A percentile compares a stretch with the other conserved stretches of the same genome.
These are phyloP conservation scores for Cupressus sempervirens DNA, from an alignment of 75 land plant species.

Conservation along the genomic window DNA sequence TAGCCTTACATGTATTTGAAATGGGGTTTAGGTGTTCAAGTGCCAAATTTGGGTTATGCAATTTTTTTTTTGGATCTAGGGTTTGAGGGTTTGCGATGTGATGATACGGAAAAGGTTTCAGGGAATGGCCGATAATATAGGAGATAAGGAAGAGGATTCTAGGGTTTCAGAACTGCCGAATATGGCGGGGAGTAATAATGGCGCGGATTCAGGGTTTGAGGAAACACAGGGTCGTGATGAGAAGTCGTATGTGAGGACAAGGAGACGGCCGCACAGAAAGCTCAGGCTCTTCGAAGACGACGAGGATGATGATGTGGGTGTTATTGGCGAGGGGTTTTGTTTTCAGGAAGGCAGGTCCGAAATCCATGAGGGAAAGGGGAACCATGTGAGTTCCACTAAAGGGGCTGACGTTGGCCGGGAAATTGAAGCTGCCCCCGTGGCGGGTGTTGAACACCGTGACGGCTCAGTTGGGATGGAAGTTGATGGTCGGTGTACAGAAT, in stretches of 20 bases:
- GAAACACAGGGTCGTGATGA: background rate
- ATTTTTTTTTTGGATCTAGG: background rate
- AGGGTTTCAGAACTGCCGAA: background rate
- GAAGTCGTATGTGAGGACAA: background rate
- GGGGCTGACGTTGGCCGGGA: background rate
- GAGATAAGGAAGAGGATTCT: background rate
- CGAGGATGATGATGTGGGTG: background rate
- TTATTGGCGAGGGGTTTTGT: background rate
- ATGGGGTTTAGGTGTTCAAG: background rate
- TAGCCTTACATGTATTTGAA: background rate
- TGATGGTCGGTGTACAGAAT: background rate
- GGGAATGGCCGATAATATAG: background rate
- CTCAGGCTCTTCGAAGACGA: background rate
- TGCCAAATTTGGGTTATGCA: background rate
- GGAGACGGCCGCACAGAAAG: constrained; percentile 3
- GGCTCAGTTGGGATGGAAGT: background rate
- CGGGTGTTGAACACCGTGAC: background rate
- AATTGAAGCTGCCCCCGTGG: background rate
- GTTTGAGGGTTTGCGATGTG: background rate
- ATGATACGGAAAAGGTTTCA: constrained; percentile 9
- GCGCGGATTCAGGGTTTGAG: background rate
- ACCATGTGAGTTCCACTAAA: background rate
- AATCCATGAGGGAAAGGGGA: background rate
- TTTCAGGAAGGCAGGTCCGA: background rate
- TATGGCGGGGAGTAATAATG: background rate